A percentile compares a stretch with the other conserved stretches of the same genome.
These are phyloP conservation scores for Wallemia hederae DNA, from an alignment of 1,284 basidiomycete species.

Conservation along the genomic window DNA sequence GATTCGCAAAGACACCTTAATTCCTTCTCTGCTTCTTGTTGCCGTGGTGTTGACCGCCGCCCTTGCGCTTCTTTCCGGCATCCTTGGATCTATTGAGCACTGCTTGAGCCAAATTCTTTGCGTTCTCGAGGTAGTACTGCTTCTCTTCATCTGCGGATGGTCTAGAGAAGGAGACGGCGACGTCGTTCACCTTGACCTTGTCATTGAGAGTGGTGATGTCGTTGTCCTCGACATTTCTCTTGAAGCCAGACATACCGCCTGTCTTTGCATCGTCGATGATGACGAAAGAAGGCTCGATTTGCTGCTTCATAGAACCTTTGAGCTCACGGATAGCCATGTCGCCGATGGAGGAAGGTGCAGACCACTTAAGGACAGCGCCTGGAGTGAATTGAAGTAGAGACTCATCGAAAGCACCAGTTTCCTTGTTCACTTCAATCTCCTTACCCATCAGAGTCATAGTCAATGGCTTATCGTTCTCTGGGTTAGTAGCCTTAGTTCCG, in stretches of 20 bases:
- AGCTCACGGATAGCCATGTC: neutral
- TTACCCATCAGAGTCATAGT: neutral
- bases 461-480: neutral
- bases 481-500: no score
- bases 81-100: neutral
- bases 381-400: neutral
- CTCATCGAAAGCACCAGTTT: neutral
- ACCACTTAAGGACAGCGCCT: neutral
- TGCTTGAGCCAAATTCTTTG: neutral
- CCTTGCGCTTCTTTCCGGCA: neutral
- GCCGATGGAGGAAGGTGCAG: neutral
- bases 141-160: neutral
- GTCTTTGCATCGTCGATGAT: neutral
- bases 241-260: neutral
- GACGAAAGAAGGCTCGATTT: neutral
- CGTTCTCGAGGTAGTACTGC: neutral
- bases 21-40: constrained; percentile 1
- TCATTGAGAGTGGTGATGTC: neutral
- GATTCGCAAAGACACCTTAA: no score
- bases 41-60: neutral
- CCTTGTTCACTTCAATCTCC: neutral
- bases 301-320: neutral
- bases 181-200: neutral
- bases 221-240: neutral
- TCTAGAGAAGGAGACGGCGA: neutral